These are phyloP conservation scores for Vanrija pseudolonga DNA, from an alignment of 1,284 basidiomycete genomes.

Conservation along the genomic window DNA sequence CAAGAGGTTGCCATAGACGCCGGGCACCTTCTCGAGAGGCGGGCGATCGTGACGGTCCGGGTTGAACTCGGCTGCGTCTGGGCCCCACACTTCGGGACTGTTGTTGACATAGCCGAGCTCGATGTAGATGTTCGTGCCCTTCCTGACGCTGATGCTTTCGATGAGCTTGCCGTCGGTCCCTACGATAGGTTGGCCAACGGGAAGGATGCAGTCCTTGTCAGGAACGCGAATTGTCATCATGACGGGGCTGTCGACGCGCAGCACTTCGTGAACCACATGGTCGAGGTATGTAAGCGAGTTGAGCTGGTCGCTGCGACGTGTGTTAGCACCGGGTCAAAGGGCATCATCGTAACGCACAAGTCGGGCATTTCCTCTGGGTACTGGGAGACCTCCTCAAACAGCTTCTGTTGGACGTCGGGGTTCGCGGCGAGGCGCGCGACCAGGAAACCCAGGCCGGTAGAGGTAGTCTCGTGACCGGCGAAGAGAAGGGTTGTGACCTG, in stretches of 20 bases:
- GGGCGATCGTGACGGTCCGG: slow-evolving; percentile 27
- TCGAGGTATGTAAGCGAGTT: slow-evolving; percentile 57
- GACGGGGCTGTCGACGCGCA: slow-evolving; percentile 64
- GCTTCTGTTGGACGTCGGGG: slow-evolving; percentile 55
- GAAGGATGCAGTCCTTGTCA: slow-evolving; percentile 59
- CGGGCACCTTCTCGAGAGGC: slow-evolving; percentile 52
- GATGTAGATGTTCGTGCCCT: slow-evolving; percentile 41
- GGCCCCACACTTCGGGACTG: slow-evolving; percentile 61
- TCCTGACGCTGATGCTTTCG: slow-evolving; percentile 30
- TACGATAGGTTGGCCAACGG: slow-evolving; percentile 52
- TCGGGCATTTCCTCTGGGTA: slow-evolving; percentile 42
- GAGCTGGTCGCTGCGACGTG: slow-evolving; percentile 25
- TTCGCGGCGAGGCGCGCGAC: slow-evolving; percentile 62
- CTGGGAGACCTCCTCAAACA: slow-evolving; percentile 56
- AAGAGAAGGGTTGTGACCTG: slow-evolving; percentile 72
- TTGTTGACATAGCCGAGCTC: slow-evolving; percentile 60
- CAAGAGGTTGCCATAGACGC: slow-evolving; percentile 61
- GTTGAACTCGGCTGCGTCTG: slow-evolving; percentile 62
- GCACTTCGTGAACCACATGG: slow-evolving; percentile 63
- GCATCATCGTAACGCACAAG: slow-evolving; percentile 32
- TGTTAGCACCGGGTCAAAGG: not conserved
- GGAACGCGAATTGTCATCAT: slow-evolving; percentile 60
- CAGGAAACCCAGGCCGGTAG: slow-evolving; percentile 67
- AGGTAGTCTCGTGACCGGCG: slow-evolving; percentile 71
- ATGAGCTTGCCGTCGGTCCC: slow-evolving; percentile 48